A percentile compares a stretch with the other conserved stretches of the same genome.
phyloP scores from a whole-genome alignment of 768 basidiomycete species.

The Suillus alpinus region DNA sequence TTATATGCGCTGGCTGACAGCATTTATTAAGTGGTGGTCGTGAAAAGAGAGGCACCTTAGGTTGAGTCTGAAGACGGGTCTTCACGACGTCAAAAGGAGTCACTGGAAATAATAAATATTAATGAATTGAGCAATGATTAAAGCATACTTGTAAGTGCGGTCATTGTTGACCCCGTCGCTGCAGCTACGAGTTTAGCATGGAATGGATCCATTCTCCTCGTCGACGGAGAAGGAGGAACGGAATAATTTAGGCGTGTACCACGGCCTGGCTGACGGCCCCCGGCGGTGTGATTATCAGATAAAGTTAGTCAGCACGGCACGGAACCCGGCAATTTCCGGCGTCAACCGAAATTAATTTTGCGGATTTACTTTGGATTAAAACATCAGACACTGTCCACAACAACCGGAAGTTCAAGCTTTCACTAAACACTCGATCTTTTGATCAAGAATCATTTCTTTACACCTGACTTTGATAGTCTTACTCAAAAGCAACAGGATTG shows the following conservation, averaged over 20 bases:
- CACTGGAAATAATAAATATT: conserved; percentile 57
- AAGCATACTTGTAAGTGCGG: conserved; percentile 73
- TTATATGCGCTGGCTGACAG: conserved; percentile 56
- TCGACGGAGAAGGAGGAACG: conserved; percentile 2
- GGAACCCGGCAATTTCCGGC: conserved; percentile 26
- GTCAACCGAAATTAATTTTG: conserved; percentile 12
- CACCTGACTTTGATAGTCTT: conserved; percentile 15
- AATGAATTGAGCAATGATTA: neutral
- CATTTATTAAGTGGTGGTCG: conserved; percentile 56
- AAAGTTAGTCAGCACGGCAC: neutral
- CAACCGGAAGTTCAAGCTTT: conserved; percentile 3
- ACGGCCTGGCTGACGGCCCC: neutral
- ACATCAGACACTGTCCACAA: neutral
- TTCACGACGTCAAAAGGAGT: conserved; percentile 99
- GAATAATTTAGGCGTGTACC: neutral
- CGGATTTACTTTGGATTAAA: neutral
- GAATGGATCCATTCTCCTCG: conserved; percentile 59
- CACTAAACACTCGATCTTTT: neutral
- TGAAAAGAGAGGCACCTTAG: conserved; percentile 52
- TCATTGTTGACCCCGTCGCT: conserved; percentile 74
- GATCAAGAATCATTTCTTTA: neutral
- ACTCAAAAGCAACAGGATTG: conserved; percentile 13
- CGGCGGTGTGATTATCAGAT: neutral
- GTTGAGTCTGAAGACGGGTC: conserved; percentile 92
- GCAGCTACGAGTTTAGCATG: conserved; percentile 80